Evolutionary conservation across 139 green algal genomes (phyloP).

Genomic region (Monoraphidium neglectum): DNA sequence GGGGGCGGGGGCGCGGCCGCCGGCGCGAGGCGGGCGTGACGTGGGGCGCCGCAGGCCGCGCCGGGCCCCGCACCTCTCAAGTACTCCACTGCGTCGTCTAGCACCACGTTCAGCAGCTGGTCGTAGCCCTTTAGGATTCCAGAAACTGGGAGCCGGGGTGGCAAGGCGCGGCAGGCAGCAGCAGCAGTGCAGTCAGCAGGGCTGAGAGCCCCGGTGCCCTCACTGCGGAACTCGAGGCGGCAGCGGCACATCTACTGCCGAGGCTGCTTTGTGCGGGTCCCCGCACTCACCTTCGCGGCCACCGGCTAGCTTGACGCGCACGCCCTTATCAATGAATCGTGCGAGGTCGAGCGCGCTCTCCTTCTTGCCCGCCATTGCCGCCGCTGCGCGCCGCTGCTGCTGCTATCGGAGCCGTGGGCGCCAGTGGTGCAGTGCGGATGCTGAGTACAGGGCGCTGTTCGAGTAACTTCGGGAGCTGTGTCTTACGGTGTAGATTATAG

Average conservation of each 20-base stretch:
- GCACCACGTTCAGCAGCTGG: constrained; percentile 97
- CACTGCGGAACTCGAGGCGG: too few relatives aligned
- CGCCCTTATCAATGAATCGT: constrained; percentile 95
- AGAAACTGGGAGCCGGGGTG: constrained; percentile 38
- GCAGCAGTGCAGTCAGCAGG: neutral
- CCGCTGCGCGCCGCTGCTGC: constrained; percentile 8
- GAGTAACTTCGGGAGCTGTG: too few relatives aligned
- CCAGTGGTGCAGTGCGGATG: too few relatives aligned
- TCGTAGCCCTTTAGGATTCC: constrained; percentile 97
- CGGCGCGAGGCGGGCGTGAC: neutral
- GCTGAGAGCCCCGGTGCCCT: neutral
- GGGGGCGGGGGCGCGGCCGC: too few relatives aligned
- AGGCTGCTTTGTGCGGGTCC: neutral
- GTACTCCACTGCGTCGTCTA: constrained; percentile 93
- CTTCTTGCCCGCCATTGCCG: constrained; percentile 73
- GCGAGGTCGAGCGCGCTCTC: constrained; percentile 93
- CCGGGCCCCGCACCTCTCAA: constrained; percentile 74
- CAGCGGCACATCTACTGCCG: neutral
- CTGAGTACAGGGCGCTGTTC: too few relatives aligned
- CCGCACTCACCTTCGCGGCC: constrained; percentile 82
- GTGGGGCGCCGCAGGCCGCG: neutral
- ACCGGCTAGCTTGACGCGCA: constrained; percentile 93
- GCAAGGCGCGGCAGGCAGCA: neutral
- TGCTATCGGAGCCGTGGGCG: too few relatives aligned
- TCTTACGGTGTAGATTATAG: too few relatives aligned